Conservation (phyloP, 371 early-diverging fungal species). For the Lichtheimia corymbifera region DNA sequence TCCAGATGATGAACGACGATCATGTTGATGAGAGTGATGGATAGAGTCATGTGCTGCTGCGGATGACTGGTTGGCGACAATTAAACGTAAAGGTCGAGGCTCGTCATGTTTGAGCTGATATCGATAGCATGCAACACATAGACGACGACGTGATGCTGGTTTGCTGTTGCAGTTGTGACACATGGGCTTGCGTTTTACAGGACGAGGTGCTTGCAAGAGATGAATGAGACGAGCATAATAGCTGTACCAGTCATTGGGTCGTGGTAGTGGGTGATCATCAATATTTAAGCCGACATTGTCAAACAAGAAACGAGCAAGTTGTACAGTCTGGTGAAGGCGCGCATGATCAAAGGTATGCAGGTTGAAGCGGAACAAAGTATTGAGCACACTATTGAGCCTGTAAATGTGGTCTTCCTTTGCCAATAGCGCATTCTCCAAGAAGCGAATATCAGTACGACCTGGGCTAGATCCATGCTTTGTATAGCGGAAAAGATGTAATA, state of each 20-base stretch:
- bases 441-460: conserved; percentile 48
- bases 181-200: conserved; percentile 40
- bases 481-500: conserved; percentile 46
- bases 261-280: conserved; percentile 32
- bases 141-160: conserved; percentile 40
- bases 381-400: conserved; percentile 46
- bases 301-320: conserved; percentile 40
- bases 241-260: conserved; percentile 29
- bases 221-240: conserved; percentile 30
- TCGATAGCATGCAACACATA: conserved; percentile 47
- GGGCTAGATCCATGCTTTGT: conserved; percentile 40
- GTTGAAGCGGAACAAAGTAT: conserved; percentile 47
- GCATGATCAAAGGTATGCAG: conserved; percentile 31
- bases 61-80: conserved; percentile 32
- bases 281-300: conserved; percentile 28
- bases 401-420: conserved; percentile 53
- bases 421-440: conserved; percentile 38
- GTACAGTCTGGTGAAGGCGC: conserved; percentile 26
- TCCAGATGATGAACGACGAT: background rate
- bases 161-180: conserved; percentile 47
- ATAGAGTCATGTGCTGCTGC: background rate
- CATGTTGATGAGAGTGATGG: background rate
- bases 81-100: conserved; percentile 39
- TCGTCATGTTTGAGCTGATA: conserved; percentile 42
- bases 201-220: conserved; percentile 36